Evolutionary conservation across 257 asterid genomes (phyloP).

Genomic region (Solanum paucissectum): DNA sequence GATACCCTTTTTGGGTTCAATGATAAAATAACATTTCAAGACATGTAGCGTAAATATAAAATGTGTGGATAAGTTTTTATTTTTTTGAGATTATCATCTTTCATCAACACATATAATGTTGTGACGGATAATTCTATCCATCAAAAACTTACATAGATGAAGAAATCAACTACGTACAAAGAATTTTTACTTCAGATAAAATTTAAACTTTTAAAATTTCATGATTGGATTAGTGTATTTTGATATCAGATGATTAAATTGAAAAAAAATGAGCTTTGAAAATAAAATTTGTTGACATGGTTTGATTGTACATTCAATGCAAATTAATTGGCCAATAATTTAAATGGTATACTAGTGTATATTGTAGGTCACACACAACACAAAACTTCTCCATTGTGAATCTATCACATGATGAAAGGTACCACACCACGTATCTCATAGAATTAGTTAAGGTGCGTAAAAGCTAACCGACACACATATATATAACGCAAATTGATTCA

Average conservation of each 20-base stretch:
- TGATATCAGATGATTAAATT: no score
- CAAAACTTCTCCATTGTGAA: background rate
- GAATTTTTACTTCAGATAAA: no score
- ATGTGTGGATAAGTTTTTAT: fast-evolving
- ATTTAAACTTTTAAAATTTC: no score
- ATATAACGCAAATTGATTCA: background rate
- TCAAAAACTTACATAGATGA: background rate
- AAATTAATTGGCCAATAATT: background rate
- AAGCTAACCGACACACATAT: no score
- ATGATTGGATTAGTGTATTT: background rate
- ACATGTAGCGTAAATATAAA: background rate
- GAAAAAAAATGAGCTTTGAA: background rate
- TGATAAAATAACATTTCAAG: background rate
- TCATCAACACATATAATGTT: background rate
- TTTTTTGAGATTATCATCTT: background rate
- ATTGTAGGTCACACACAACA: background rate
- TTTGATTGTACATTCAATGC: background rate
- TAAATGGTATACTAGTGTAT: background rate
- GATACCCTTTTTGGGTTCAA: background rate
- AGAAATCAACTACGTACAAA: background rate
- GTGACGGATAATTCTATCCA: background rate
- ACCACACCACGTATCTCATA: no score
- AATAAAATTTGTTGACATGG: background rate
- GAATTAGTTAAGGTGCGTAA: background rate
- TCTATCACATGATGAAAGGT: background rate